Conservation (phyloP, 768 basidiomycete genomes). For the Agaricus subrufescens region DNA sequence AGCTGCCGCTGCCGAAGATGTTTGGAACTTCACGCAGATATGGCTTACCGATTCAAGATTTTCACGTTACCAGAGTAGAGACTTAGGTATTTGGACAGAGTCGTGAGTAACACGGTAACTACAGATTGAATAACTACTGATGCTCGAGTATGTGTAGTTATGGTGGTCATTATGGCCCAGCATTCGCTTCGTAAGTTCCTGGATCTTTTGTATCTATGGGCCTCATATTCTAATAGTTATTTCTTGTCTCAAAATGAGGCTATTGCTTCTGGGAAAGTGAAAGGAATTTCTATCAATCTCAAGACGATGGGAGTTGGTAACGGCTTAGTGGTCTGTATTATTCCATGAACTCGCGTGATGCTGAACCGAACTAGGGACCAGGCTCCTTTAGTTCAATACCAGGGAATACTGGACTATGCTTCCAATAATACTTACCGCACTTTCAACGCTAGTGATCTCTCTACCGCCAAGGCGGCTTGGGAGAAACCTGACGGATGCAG, state of each 20-base stretch:
- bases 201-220: not conserved
- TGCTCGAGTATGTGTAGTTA: conserved; percentile 33
- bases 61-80: conserved; percentile 35
- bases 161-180: conserved; percentile 68
- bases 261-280: conserved; percentile 40
- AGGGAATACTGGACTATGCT: conserved; percentile 54
- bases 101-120: conserved; percentile 30
- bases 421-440: conserved; percentile 52
- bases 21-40: conserved; percentile 63
- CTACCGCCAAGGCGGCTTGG: conserved; percentile 38
- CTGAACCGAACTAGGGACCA: conserved; percentile 10
- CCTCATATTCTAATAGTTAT: conserved; percentile 24
- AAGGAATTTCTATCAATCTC: conserved; percentile 50
- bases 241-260: conserved; percentile 58
- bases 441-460: conserved; percentile 35
- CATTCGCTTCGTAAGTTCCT: conserved; percentile 46
- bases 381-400: conserved; percentile 49
- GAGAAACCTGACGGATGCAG: conserved; percentile 41
- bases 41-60: conserved; percentile 54
- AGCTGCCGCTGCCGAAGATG: conserved; percentile 45
- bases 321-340: conserved; percentile 47
- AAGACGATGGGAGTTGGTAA: conserved; percentile 59
- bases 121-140: not conserved
- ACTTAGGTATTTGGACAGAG: conserved; percentile 61
- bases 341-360: not conserved